phyloP scores from a whole-genome alignment of 371 early-diverging fungal species.

The Mucor indicus region DNA sequence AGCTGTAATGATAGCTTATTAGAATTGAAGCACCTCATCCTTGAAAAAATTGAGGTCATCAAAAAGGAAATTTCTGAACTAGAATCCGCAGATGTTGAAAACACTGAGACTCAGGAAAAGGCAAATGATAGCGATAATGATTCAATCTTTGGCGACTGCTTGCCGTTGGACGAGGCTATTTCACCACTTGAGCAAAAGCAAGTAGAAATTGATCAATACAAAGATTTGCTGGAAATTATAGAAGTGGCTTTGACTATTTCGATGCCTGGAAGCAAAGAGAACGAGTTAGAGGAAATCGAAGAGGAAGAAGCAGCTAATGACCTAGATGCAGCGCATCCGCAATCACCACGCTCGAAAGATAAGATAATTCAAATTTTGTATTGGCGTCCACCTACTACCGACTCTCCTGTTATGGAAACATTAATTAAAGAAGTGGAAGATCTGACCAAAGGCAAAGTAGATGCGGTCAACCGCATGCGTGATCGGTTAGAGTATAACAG shows the following conservation, averaged over 20 bases:
- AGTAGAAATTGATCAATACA: constrained; percentile 25
- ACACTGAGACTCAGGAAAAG: not conserved
- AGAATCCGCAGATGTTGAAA: not conserved
- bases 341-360: constrained; percentile 42
- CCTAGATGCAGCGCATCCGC: constrained; percentile 1
- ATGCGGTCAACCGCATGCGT: constrained; percentile 49
- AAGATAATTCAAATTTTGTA: constrained; percentile 56
- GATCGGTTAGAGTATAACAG: constrained; percentile 44
- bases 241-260: constrained; percentile 52
- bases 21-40: constrained; percentile 53
- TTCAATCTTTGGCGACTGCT: constrained; percentile 20
- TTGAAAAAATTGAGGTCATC: constrained; percentile 42
- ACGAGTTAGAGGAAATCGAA: constrained; percentile 1
- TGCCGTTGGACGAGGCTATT: constrained; percentile 22
- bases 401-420: constrained; percentile 18
- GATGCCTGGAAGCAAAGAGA: constrained; percentile 44
- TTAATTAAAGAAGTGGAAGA: constrained; percentile 37
- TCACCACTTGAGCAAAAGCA: constrained; percentile 21
- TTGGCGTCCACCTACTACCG: constrained; percentile 51
- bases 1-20: constrained; percentile 70
- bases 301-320: not conserved
- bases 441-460: constrained; percentile 33
- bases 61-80: constrained; percentile 10
- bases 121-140: constrained; percentile 17
- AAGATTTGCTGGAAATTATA: constrained; percentile 36